Evolutionary conservation across 495 filamentous ascomycete species (phyloP).

Genomic region (Penicillium longicatenatum): DNA sequence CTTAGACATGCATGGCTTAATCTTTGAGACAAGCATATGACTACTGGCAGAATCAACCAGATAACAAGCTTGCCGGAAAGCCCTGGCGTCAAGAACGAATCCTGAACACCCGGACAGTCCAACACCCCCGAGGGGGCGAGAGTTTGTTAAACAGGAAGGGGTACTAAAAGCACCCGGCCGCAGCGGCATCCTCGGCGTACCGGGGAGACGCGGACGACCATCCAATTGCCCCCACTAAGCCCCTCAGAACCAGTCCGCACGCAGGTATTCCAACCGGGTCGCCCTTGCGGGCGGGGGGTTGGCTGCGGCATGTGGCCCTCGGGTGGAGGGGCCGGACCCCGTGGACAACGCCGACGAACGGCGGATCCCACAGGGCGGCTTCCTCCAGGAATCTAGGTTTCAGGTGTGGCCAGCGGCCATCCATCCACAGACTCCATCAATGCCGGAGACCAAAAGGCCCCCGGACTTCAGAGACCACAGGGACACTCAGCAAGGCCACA

Average conservation of each 20-base stretch:
- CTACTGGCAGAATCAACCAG: constrained; percentile 73
- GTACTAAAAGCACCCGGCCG: constrained; percentile 15
- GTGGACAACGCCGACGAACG: constrained; percentile 27
- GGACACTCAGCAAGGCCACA: too few relatives aligned
- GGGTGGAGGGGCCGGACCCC: constrained; percentile 37
- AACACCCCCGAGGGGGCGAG: constrained; percentile 18
- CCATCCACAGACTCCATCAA: constrained; percentile 54
- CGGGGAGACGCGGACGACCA: constrained; percentile 24
- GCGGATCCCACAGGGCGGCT: constrained; percentile 38
- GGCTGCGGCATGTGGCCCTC: constrained; percentile 37
- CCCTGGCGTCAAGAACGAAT: constrained; percentile 5
- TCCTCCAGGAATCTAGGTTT: constrained; percentile 44
- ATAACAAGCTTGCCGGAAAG: constrained; percentile 42
- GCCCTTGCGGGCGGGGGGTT: constrained; percentile 6
- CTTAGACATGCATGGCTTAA: constrained; percentile 75
- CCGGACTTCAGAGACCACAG: constrained; percentile 22
- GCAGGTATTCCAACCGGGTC: constrained; percentile 16
- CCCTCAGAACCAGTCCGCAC: constrained; percentile 41
- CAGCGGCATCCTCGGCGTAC: constrained; percentile 28
- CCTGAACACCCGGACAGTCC: background rate
- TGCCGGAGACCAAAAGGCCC: constrained; percentile 20
- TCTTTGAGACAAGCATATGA: constrained; percentile 75
- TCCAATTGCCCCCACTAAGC: constrained; percentile 54
- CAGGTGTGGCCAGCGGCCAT: constrained; percentile 49
- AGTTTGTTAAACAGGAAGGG: constrained; percentile 19